These are phyloP conservation scores for Bonia amplexicaulis DNA, from an alignment of 176 grass and related monocot genomes.

Conservation along the genomic window DNA sequence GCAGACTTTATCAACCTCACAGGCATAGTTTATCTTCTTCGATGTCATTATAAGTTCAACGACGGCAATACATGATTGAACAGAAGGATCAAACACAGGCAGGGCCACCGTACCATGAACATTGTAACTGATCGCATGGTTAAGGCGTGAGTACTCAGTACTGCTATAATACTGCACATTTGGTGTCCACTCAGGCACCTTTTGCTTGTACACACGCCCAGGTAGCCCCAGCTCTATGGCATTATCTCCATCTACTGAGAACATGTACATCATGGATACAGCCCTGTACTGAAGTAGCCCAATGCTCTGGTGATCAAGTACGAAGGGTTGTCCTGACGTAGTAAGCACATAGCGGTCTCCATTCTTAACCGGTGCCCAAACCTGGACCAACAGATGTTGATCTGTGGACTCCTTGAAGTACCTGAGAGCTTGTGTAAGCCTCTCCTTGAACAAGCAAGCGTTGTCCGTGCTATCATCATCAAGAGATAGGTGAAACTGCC, in stretches of 20 bases:
- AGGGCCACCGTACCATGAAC: conserved; percentile 88
- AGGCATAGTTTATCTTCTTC: conserved; percentile 85
- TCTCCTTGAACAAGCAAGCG: conserved; percentile 69
- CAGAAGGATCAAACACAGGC: conserved; percentile 82
- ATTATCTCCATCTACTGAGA: conserved; percentile 79
- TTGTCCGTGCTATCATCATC: conserved; percentile 44
- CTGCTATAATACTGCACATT: conserved; percentile 93
- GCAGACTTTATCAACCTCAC: conserved; percentile 93
- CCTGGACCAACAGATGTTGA: conserved; percentile 82
- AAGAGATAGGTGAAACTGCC: conserved; percentile 49
- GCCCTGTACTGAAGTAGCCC: conserved; percentile 83
- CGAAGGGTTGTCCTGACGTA: conserved; percentile 91
- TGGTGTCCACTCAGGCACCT: conserved; percentile 95
- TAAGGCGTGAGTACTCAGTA: conserved; percentile 76
- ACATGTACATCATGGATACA: conserved; percentile 85
- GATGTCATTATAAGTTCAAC: conserved; percentile 98
- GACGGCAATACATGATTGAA: conserved; percentile 78
- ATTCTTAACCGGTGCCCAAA: conserved; percentile 91
- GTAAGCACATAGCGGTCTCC: conserved; percentile 81
- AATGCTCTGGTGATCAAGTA: conserved; percentile 68
- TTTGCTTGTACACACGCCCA: conserved; percentile 86
- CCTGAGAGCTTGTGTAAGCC: conserved; percentile 76
- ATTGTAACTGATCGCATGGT: conserved; percentile 82
- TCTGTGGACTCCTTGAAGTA: conserved; percentile 90
- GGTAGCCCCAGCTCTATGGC: conserved; percentile 69